A percentile compares a stretch with the other conserved stretches of the same genome.
Evolutionary conservation across 306 rosid genomes (phyloP).

Genomic region (Castanopsis chinensis): DNA sequence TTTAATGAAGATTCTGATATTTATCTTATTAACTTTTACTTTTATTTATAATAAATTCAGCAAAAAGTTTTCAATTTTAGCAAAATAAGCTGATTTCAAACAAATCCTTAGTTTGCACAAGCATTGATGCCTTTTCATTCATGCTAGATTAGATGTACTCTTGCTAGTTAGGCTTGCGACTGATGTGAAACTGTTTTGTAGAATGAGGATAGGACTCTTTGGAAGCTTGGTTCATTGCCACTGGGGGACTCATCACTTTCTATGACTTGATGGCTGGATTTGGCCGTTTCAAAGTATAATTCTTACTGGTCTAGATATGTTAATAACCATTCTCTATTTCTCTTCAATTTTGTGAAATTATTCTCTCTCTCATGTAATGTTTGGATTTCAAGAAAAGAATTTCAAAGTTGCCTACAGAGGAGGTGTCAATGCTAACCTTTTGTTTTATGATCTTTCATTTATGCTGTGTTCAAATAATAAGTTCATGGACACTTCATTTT

Average conservation of each 20-base stretch:
- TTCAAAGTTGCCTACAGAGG: not conserved
- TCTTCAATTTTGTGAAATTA: slow-evolving; percentile 52
- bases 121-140: not conserved
- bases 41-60: no score
- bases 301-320: slow-evolving; percentile 85
- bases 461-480: not conserved
- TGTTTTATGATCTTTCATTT: not conserved
- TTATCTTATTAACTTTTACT: no score
- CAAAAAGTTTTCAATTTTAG: no score
- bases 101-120: not conserved
- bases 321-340: slow-evolving; percentile 75
- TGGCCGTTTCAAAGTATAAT: slow-evolving; percentile 90
- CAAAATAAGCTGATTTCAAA: no score
- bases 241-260: slow-evolving; percentile 82
- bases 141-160: not conserved
- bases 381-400: not conserved
- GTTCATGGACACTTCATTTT: no score
- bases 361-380: not conserved
- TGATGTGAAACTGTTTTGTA: slow-evolving; percentile 42
- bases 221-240: slow-evolving; percentile 94
- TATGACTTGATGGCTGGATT: slow-evolving; percentile 90
- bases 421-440: not conserved
- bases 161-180: slow-evolving; percentile 9
- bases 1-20: no score
- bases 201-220: slow-evolving; percentile 93